Percentiles rank a stretch among this genome's conserved stretches.
phyloP scores from a whole-genome alignment of 1,284 basidiomycete species.

The Melampsora abietis-canadensis region DNA sequence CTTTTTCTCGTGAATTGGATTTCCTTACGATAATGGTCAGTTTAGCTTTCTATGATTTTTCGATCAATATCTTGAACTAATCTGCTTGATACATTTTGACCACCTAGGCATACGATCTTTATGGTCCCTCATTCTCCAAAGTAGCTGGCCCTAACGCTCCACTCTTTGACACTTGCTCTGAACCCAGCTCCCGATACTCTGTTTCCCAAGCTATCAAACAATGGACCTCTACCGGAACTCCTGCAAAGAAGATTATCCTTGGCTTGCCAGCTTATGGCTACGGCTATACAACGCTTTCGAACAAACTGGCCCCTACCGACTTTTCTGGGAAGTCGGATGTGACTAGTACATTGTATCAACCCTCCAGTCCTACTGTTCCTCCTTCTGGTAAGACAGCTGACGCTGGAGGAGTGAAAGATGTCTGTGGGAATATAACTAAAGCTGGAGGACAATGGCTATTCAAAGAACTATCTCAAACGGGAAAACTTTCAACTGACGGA shows the following conservation, averaged over 20 bases:
- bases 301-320: constrained; percentile 6
- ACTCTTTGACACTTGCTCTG: constrained; percentile 27
- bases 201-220: constrained; percentile 32
- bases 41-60: background rate
- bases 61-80: too few relatives aligned
- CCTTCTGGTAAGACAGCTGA: constrained; percentile 18
- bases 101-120: constrained; percentile 34
- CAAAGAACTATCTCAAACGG: constrained; percentile 17
- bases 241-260: constrained; percentile 17
- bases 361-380: background rate
- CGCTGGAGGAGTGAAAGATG: background rate
- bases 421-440: constrained; percentile 12
- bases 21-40: constrained; percentile 42
- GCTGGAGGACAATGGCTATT: constrained; percentile 38
- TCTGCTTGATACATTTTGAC: background rate
- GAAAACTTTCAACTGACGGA: constrained; percentile 33
- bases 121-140: constrained; percentile 13
- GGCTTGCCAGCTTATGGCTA: constrained; percentile 40
- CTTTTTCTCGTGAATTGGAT: constrained; percentile 23
- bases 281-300: constrained; percentile 6
- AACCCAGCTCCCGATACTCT: constrained; percentile 17
- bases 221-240: constrained; percentile 26
- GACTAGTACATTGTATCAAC: constrained; percentile 22
- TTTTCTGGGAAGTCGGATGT: constrained; percentile 12
- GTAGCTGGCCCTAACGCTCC: constrained; percentile 35